Percentiles rank a stretch among this genome's conserved stretches.
These are phyloP conservation scores for Diaporthe citri DNA, from an alignment of 2,329 filamentous ascomycete species.

Conservation along the genomic window DNA sequence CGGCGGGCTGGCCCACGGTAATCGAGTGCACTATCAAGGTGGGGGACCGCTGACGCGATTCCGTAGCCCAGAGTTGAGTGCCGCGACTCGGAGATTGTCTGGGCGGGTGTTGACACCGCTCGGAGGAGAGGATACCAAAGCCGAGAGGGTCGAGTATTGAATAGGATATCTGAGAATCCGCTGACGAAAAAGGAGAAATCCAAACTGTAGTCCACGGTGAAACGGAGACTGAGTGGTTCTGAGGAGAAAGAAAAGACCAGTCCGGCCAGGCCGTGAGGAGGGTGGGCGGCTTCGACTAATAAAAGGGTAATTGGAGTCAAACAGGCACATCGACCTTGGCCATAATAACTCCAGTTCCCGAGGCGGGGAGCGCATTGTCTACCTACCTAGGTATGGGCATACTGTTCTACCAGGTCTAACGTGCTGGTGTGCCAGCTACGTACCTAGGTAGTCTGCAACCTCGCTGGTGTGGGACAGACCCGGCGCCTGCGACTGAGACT, in stretches of 20 bases:
- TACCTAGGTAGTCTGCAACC: constrained; percentile 5
- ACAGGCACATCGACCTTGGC: constrained; percentile 20
- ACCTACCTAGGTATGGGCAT: constrained; percentile 1
- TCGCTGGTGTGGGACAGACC: constrained; percentile 20
- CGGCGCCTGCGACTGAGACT: constrained; percentile 13
- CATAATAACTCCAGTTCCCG: constrained; percentile 6
- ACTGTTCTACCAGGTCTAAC: constrained; percentile 15
- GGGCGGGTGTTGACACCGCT: not conserved
- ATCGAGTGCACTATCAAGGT: constrained; percentile 28
- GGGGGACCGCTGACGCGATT: constrained; percentile 30
- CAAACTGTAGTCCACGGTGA: not conserved
- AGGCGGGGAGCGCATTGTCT: constrained; percentile 9
- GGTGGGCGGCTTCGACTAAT: constrained; percentile 34
- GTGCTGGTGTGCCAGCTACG: constrained; percentile 6
- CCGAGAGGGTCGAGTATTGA: not conserved
- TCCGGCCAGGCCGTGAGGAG: constrained; percentile 26
- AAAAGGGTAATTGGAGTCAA: constrained; percentile 29
- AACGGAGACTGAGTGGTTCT: constrained; percentile 4
- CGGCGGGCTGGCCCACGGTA: constrained; percentile 15
- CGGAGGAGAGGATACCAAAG: not conserved
- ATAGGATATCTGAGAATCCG: constrained; percentile 4
- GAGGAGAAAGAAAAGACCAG: constrained; percentile 9
- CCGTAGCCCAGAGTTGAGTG: constrained; percentile 5
- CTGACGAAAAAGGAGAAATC: constrained; percentile 9
- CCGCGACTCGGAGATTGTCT: constrained; percentile 10